A percentile compares a stretch with the other conserved stretches of the same genome.
These are phyloP conservation scores for Camelina hispida DNA, from an alignment of 345 rosid genomes.

Conservation along the genomic window DNA sequence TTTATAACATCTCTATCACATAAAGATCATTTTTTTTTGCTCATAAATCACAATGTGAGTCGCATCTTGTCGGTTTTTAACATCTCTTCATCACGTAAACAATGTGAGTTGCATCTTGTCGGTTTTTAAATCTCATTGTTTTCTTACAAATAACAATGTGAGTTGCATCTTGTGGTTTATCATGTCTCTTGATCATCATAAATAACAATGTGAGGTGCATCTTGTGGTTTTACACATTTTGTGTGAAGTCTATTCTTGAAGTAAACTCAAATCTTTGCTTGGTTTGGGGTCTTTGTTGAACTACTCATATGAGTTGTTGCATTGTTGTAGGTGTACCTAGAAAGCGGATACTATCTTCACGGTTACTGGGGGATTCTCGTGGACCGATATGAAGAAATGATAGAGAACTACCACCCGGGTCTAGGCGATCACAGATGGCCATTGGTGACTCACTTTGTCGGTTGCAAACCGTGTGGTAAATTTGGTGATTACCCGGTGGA, in stretches of 20 bases:
- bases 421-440: slow-evolving; percentile 84
- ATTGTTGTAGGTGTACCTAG: slow-evolving; percentile 55
- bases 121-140: too few species aligned
- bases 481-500: slow-evolving; percentile 70
- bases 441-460: slow-evolving; percentile 83
- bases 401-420: slow-evolving; percentile 65
- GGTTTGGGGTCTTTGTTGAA: slow-evolving; percentile 6
- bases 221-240: neutral
- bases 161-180: slow-evolving; percentile 6
- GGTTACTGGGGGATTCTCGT: slow-evolving; percentile 78
- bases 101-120: neutral
- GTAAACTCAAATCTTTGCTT: neutral
- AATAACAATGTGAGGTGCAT: slow-evolving; percentile 22
- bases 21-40: neutral
- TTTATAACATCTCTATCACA: slow-evolving; percentile 7
- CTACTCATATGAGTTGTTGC: slow-evolving; percentile 14
- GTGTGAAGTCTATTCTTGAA: neutral
- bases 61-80: too few species aligned
- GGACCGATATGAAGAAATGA: slow-evolving; percentile 73
- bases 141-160: neutral
- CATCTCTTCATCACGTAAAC: neutral
- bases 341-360: slow-evolving; percentile 72
- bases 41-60: slow-evolving; percentile 18
- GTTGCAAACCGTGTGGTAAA: slow-evolving; percentile 83
- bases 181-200: neutral